Evolutionary conservation across 768 basidiomycete species (phyloP), one percentile per base, ranked within the genome.

Genomic region (Sporobolomyces phaffii): DNA sequence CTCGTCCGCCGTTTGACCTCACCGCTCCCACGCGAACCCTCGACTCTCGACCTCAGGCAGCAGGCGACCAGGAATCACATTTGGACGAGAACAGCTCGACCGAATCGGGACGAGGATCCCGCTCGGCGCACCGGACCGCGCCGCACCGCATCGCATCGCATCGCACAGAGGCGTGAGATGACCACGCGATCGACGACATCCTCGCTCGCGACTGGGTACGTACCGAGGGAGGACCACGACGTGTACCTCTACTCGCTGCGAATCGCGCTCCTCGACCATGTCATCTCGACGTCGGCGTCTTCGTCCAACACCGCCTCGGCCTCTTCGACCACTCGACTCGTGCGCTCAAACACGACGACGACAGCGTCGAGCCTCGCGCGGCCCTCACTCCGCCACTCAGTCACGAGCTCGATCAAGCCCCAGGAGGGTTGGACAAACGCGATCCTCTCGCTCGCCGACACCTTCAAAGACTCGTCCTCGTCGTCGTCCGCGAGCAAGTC

Each of bases 221-320:
- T 50, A 13, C 50, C 49, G 18, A 5, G 49, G 22, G 65, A 60
- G 36, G 70, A 74, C 58, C 40, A 43, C 17, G 68, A 65, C 48
- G 58, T 74, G 8, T 74, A 74, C 59, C 62, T 43, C 17, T 61
- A 57, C 33, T 44, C 69, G 0, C 69, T 74, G 14, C 41, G 59
- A 11, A 60, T 73, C 22, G 72, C 69, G 49, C 20, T 73, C 31
- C 67, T 74, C 33, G 49, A 64, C 45, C 51, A 74, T 58, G 50
- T 66, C 52, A 54, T 70, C 56, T 40, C 47, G 44, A 26, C 24
- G 13, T 34, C 33, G 34, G 31, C 47, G 20, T 40, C 36, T n/a
- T 34, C 48, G 11, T 22, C 28, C 43, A 58, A 61, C 20, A 52
- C 38, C 22, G 36, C 59, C 29, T 20, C 71, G 8, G 18, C 62